Conservation (phyloP, 495 filamentous ascomycete genomes). For the Xylaria intraflava region DNA sequence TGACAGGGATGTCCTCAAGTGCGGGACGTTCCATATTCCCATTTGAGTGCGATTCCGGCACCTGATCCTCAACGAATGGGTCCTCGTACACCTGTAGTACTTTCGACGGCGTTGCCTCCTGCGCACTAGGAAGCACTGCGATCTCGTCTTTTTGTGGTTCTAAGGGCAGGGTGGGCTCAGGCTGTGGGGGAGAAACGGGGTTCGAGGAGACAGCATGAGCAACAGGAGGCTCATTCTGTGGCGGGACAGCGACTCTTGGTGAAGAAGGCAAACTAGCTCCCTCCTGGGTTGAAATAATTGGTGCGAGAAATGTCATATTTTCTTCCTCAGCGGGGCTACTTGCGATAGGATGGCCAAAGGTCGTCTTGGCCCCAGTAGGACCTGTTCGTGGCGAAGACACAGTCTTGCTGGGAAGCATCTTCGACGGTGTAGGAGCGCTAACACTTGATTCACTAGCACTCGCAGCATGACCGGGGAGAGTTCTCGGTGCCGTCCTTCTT, state of each 20-base stretch:
- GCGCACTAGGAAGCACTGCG: slow-evolving; percentile 8
- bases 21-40: slow-evolving; percentile 35
- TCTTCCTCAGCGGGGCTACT: slow-evolving; percentile 44
- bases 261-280: slow-evolving; percentile 2
- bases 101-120: slow-evolving; percentile 30
- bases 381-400: slow-evolving; percentile 25
- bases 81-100: slow-evolving; percentile 54
- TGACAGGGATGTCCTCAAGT: slow-evolving; percentile 45
- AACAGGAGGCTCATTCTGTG: not conserved
- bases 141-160: slow-evolving; percentile 2
- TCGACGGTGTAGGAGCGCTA: slow-evolving; percentile 28
- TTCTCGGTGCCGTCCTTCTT: slow-evolving; percentile 37
- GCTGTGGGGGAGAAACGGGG: slow-evolving; percentile 16
- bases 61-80: slow-evolving; percentile 44
- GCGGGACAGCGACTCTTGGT: not conserved
- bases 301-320: slow-evolving; percentile 40
- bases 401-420: slow-evolving; percentile 18
- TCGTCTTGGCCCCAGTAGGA: slow-evolving; percentile 15
- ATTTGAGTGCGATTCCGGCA: slow-evolving; percentile 24
- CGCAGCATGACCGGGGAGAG: slow-evolving; percentile 37
- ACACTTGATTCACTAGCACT: slow-evolving; percentile 38
- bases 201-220: slow-evolving; percentile 6
- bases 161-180: not conserved
- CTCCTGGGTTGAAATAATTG: not conserved
- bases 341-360: slow-evolving; percentile 18